Evolutionary conservation across 306 rosid genomes (phyloP).

Genomic region (Malus orientalis): DNA sequence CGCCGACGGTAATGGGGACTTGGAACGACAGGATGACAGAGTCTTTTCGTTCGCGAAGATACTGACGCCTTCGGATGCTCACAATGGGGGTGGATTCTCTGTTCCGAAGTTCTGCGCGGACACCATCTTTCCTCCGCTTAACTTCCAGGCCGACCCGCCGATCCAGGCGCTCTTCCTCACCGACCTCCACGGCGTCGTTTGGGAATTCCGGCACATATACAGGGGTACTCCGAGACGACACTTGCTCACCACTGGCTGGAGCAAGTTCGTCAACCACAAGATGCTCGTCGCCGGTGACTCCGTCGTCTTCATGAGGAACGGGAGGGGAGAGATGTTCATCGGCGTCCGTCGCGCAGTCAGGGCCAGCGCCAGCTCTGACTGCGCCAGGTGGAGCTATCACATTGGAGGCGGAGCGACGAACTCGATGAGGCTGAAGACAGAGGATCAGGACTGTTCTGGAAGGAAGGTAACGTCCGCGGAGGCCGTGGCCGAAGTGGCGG

Average conservation of each 20-base stretch:
- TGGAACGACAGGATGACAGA: conserved; percentile 4
- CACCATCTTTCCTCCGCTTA: conserved; percentile 53
- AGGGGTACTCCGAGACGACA: conserved; percentile 75
- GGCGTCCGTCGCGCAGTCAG: conserved; percentile 57
- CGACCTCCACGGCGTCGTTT: conserved; percentile 51
- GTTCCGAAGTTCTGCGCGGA: conserved; percentile 77
- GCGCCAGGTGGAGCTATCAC: conserved; percentile 23
- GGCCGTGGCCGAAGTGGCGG: conserved; percentile 42
- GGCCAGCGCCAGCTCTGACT: not conserved
- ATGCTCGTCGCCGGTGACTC: conserved; percentile 67
- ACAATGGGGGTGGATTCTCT: conserved; percentile 80
- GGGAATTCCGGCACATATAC: conserved; percentile 68
- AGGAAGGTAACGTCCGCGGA: conserved; percentile 24
- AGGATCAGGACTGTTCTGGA: conserved; percentile 19
- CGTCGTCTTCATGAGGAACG: conserved; percentile 48
- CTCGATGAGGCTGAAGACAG: not conserved
- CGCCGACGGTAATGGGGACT: not conserved
- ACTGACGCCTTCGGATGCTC: conserved; percentile 72
- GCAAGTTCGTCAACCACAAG: conserved; percentile 64
- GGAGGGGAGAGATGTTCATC: conserved; percentile 28
- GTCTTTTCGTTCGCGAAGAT: conserved; percentile 46
- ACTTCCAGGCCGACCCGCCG: conserved; percentile 50
- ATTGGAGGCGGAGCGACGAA: conserved; percentile 4
- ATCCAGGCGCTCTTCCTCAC: conserved; percentile 45
- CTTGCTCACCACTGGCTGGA: conserved; percentile 87